Percentiles rank a stretch among this genome's conserved stretches.
phyloP scores from a whole-genome alignment of 2,329 filamentous ascomycete species.

The Fusarium nurragi region DNA sequence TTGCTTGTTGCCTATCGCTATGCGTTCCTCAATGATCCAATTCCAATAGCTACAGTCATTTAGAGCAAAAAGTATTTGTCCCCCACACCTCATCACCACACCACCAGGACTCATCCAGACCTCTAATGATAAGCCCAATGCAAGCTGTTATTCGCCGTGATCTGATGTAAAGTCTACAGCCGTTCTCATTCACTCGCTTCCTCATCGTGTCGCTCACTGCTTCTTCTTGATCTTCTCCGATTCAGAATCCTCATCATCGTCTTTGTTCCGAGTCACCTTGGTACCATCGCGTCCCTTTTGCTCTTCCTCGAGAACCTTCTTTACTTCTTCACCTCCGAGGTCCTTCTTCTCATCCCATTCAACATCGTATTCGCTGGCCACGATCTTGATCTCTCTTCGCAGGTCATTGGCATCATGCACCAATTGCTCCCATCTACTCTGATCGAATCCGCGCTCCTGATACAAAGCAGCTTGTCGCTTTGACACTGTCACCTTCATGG shows the following conservation, averaged over 20 bases:
- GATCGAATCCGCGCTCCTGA: constrained; percentile 77
- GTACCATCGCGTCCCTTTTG: constrained; percentile 50
- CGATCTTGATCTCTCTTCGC: constrained; percentile 78
- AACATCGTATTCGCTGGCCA: constrained; percentile 88
- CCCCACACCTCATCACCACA: constrained; percentile 6
- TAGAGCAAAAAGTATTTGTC: not conserved
- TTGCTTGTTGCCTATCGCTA: constrained; percentile 24
- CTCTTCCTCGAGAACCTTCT: constrained; percentile 65
- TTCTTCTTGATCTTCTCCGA: constrained; percentile 41
- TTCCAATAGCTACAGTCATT: not conserved
- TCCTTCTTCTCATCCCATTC: constrained; percentile 85
- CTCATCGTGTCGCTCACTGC: constrained; percentile 13
- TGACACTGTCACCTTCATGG: constrained; percentile 87
- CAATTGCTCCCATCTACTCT: constrained; percentile 78
- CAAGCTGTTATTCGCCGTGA: constrained; percentile 22
- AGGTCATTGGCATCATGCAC: constrained; percentile 83
- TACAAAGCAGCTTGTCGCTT: constrained; percentile 82
- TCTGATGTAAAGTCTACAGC: constrained; percentile 24
- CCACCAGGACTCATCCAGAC: constrained; percentile 1
- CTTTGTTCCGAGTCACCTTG: constrained; percentile 52
- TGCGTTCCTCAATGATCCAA: constrained; percentile 6
- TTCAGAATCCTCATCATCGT: constrained; percentile 45
- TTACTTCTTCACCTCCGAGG: constrained; percentile 73
- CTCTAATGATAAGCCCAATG: not conserved
- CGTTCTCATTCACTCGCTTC: not conserved